These are phyloP conservation scores for Mucor irregularis DNA, from an alignment of 371 early-diverging fungal species.

Conservation along the genomic window DNA sequence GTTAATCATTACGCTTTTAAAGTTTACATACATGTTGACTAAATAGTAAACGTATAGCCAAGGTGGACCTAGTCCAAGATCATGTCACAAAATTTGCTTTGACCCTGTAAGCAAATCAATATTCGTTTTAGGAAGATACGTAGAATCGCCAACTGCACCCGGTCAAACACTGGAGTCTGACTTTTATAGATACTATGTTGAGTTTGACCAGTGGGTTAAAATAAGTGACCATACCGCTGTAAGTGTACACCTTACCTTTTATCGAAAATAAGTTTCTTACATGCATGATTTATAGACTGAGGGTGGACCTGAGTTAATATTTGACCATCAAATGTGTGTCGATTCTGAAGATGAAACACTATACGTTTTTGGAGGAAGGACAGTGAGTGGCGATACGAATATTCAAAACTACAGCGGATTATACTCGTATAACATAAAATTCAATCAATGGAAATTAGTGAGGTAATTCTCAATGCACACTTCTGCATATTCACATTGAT, in stretches of 20 bases:
- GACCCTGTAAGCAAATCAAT: constrained; percentile 74
- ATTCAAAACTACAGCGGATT: constrained; percentile 80
- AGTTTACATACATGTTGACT: too few relatives aligned
- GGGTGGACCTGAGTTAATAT: constrained; percentile 88
- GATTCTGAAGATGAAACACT: constrained; percentile 70
- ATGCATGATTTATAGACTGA: constrained; percentile 46
- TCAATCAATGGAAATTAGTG: constrained; percentile 66
- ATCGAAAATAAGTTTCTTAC: neutral
- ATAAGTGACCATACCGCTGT: constrained; percentile 77
- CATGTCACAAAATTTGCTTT: constrained; percentile 92
- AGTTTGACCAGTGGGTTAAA: constrained; percentile 67
- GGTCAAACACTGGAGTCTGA: constrained; percentile 72
- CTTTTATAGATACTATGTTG: constrained; percentile 86
- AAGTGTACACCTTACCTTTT: too few relatives aligned
- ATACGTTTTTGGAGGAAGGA: constrained; percentile 92
- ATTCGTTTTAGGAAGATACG: constrained; percentile 86
- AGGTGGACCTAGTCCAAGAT: constrained; percentile 87
- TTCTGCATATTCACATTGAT: neutral
- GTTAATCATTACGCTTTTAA: too few relatives aligned
- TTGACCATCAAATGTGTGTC: constrained; percentile 94
- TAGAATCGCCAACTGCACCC: constrained; percentile 67
- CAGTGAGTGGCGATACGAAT: constrained; percentile 59
- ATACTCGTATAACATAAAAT: constrained; percentile 73
- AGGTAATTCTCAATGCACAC: constrained; percentile 46
- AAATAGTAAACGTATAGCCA: too few relatives aligned